Base-by-base conservation (phyloP, 192 early-diverging fungal species). In the Coemansia sp. region DNA sequence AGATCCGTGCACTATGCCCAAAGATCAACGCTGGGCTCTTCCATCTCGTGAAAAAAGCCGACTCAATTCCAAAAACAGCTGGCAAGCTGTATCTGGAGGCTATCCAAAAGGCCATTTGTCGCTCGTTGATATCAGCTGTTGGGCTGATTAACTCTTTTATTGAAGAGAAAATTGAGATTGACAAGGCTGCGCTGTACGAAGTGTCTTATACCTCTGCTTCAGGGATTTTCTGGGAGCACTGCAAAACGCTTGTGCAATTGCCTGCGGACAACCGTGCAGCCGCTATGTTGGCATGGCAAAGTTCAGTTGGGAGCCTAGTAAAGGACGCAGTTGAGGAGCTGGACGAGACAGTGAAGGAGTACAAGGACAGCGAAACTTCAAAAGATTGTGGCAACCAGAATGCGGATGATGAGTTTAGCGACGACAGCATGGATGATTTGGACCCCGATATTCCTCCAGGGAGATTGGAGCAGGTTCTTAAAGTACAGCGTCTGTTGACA, bases 191-290 rank as follows among this genome's bases (percentile, higher is more conserved):
- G 18, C 15, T 77, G 45, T 43, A 72, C 11, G 75, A 77, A 4
- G 56, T 83, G 58, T n/a, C 66, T 1, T 83, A 69, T 43, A 77
- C 59, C 40, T 62, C 71, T 16, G 53, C 65, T 0, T 68, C 80
- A 48, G 80, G 80, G 9, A 68, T 83, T 18, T 77, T 77, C 56
- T 83, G 80, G 80, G 80, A 83, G 61, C 71, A 77, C 43, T 83
- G 80, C 58, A 77, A 77, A 53, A 65, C 63, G 15, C 63, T 83
- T 58, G 61, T 63, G 11, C 80, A 83, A 26, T 69, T 83, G 9
- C 80, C 80, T 0, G 74, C 52, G 0, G 75, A 83, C 48, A 83
- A 83, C 44, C 64, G 69, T 10, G 57, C 68, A 9, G 75, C 80
- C 0, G 80, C 71, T 0, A 61, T 63, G 6, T 11, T 48, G 42